These are phyloP conservation scores for Phaeodactylum tricornutum DNA, from an alignment of 108 stramenopile genomes.

Conservation along the genomic window DNA sequence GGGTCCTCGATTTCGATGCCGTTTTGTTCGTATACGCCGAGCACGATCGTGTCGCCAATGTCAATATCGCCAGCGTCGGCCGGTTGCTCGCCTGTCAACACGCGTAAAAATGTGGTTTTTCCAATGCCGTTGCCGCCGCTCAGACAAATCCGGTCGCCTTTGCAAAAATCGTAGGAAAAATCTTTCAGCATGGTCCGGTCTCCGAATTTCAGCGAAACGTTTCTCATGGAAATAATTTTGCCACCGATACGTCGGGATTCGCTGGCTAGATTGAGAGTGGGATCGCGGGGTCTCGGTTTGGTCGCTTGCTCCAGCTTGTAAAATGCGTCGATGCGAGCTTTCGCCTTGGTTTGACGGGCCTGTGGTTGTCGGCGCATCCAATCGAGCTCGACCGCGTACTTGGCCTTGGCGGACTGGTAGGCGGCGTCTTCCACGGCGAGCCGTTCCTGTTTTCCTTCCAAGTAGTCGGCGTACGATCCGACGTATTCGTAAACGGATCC, in stretches of 20 bases:
- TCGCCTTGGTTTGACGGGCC: conserved; percentile 40
- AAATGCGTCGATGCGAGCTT: conserved; percentile 67
- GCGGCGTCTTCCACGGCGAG: conserved; percentile 66
- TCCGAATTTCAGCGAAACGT: conserved; percentile 57
- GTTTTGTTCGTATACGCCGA: conserved; percentile 80
- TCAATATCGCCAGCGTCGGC: conserved; percentile 51
- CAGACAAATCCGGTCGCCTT: conserved; percentile 71
- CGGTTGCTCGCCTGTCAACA: conserved; percentile 45
- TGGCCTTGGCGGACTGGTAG: conserved; percentile 43
- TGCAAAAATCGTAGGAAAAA: conserved; percentile 71
- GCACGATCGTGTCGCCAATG: conserved; percentile 68
- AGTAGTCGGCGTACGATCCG: conserved; percentile 54
- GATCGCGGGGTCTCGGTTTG: conserved; percentile 60
- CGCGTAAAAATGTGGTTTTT: conserved; percentile 63
- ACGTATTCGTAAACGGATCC: conserved; percentile 61
- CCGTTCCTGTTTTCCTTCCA: conserved; percentile 61
- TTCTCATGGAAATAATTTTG: conserved; percentile 47
- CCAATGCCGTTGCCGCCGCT: conserved; percentile 79
- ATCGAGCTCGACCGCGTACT: conserved; percentile 50
- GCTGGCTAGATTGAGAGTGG: conserved; percentile 34
- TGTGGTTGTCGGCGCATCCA: conserved; percentile 87
- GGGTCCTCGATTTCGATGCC: conserved; percentile 46
- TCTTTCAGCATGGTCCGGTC: conserved; percentile 59
- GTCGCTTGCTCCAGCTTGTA: conserved; percentile 72
- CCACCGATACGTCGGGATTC: conserved; percentile 41